Percentiles rank a stretch among this genome's conserved stretches.
Conservation (phyloP, 129 eudicot species). For the Artemisia argyi region DNA sequence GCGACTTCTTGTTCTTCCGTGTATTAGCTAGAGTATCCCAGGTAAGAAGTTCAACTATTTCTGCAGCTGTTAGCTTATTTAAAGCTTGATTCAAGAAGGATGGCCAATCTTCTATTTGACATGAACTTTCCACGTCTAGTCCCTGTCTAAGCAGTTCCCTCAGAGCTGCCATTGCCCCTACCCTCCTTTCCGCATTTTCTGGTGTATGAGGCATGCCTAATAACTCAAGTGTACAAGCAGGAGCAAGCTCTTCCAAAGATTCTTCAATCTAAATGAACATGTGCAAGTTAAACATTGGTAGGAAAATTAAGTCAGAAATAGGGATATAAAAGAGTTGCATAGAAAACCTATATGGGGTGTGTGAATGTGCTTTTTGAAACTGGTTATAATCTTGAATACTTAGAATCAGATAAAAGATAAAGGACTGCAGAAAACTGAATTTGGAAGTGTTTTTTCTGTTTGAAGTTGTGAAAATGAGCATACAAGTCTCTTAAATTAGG, state of each 20-base stretch:
- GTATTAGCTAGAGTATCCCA: slow-evolving; percentile 80
- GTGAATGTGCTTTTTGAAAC: neutral
- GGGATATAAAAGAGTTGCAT: too few species aligned
- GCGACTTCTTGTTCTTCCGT: slow-evolving; percentile 85
- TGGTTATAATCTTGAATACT: neutral
- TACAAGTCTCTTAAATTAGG: too few species aligned
- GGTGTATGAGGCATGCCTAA: slow-evolving; percentile 76
- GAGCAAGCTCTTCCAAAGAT: slow-evolving; percentile 93
- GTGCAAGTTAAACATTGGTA: slow-evolving; percentile 3
- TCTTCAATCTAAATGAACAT: slow-evolving; percentile 74
- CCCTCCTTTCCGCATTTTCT: slow-evolving; percentile 85
- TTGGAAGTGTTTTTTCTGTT: too few species aligned
- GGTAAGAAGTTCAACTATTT: slow-evolving; percentile 82
- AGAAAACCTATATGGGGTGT: neutral
- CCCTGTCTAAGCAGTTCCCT: slow-evolving; percentile 88
- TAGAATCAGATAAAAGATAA: neutral
- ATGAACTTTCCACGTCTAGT: slow-evolving; percentile 65
- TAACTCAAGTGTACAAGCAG: slow-evolving; percentile 91
- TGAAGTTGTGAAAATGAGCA: too few species aligned
- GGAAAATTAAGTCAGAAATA: neutral
- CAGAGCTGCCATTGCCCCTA: slow-evolving; percentile 91
- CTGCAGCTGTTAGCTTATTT: slow-evolving; percentile 73
- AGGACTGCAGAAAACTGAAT: neutral
- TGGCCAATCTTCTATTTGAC: slow-evolving; percentile 94
- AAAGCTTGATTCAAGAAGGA: slow-evolving; percentile 80